Conservation (phyloP, 768 basidiomycete genomes). For the Boletus bicolor region DNA sequence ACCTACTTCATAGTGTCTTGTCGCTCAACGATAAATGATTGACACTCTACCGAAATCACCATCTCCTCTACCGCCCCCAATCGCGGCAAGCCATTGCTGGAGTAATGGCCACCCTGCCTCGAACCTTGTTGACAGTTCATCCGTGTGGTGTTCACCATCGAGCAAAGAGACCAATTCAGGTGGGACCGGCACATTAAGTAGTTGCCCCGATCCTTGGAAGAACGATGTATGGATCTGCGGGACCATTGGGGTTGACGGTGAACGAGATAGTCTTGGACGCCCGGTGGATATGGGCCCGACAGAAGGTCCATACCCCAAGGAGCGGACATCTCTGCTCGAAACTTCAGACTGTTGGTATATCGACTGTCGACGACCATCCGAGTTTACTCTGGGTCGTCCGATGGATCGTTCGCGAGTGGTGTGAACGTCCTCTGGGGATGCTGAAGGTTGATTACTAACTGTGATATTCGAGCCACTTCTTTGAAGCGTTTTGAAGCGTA, state of each 20-base stretch:
- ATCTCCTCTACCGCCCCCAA: constrained; percentile 60
- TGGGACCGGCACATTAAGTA: constrained; percentile 19
- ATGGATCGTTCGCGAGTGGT: constrained; percentile 16
- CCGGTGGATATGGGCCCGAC: constrained; percentile 30
- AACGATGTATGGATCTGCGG: constrained; percentile 29
- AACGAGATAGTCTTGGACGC: constrained; percentile 51
- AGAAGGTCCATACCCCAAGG: constrained; percentile 23
- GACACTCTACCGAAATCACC: constrained; percentile 71
- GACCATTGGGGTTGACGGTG: constrained; percentile 55
- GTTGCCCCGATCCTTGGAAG: constrained; percentile 25
- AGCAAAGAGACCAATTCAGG: constrained; percentile 63
- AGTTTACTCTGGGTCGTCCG: constrained; percentile 29
- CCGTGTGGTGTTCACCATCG: constrained; percentile 89
- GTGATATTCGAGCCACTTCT: constrained; percentile 33
- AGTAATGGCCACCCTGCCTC: constrained; percentile 82
- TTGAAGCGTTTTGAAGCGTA: constrained; percentile 55
- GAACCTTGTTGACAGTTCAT: constrained; percentile 83
- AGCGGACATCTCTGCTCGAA: constrained; percentile 20
- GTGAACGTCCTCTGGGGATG: constrained; percentile 17
- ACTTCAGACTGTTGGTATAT: constrained; percentile 22
- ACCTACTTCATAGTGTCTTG: not conserved
- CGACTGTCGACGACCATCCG: constrained; percentile 28
- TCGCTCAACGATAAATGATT: constrained; percentile 70
- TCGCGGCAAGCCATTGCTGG: constrained; percentile 62
- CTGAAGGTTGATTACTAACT: constrained; percentile 14